Percentiles rank a stretch among this genome's conserved stretches.
Evolutionary conservation across 1,284 basidiomycete genomes (phyloP).

Genomic region (Ustilago hordei): DNA sequence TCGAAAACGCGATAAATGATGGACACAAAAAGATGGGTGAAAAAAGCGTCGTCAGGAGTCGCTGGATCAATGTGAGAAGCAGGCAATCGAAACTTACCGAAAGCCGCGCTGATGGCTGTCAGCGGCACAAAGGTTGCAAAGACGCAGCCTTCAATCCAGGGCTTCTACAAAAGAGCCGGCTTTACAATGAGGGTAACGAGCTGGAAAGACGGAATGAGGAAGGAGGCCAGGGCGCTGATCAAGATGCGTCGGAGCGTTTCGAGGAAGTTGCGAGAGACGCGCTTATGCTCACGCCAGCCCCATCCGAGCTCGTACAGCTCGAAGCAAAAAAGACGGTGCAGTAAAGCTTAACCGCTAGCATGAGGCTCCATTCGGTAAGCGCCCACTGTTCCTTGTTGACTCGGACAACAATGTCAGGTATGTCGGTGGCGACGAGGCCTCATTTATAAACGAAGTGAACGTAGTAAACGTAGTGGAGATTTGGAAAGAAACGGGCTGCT

Average conservation of each 20-base stretch:
- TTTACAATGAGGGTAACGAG: slow-evolving; percentile 34
- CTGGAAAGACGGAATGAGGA: slow-evolving; percentile 28
- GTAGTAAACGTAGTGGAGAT: slow-evolving; percentile 30
- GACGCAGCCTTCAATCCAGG: slow-evolving; percentile 32
- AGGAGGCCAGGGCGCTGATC: slow-evolving; percentile 31
- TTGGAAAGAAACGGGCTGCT: neutral
- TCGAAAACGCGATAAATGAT: neutral
- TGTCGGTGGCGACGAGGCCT: slow-evolving; percentile 8
- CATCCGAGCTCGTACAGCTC: slow-evolving; percentile 40
- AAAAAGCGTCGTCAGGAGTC: slow-evolving; percentile 4
- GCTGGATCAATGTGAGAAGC: neutral
- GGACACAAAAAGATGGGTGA: slow-evolving; percentile 2
- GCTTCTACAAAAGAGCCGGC: slow-evolving; percentile 22
- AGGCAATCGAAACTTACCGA: slow-evolving; percentile 10
- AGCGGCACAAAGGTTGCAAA: slow-evolving; percentile 24
- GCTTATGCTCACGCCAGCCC: slow-evolving; percentile 42
- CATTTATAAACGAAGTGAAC: slow-evolving; percentile 13
- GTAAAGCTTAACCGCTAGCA: slow-evolving; percentile 40
- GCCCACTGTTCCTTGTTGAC: slow-evolving; percentile 32
- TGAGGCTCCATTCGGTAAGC: slow-evolving; percentile 28
- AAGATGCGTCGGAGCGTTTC: slow-evolving; percentile 24
- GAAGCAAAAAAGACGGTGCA: slow-evolving; percentile 28
- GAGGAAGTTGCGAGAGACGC: slow-evolving; percentile 26
- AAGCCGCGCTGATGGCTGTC: slow-evolving; percentile 24
- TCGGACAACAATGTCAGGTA: slow-evolving; percentile 18